A percentile compares a stretch with the other conserved stretches of the same genome.
phyloP scores from a whole-genome alignment of 805 yeast genomes.

The Ogataea trehalophila region DNA sequence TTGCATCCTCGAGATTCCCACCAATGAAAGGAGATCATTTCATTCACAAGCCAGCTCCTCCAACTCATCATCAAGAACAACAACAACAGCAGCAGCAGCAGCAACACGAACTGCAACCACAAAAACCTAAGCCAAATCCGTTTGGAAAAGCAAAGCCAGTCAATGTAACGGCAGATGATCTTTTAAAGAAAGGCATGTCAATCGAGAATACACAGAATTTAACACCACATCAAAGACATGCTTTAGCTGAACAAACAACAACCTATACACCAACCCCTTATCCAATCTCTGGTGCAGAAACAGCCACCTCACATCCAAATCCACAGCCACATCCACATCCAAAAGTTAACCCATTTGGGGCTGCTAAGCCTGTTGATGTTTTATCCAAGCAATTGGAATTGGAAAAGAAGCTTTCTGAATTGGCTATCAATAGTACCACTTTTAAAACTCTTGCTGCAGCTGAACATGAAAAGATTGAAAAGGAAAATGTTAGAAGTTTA shows the following conservation, averaged over 20 bases:
- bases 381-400: constrained; percentile 58
- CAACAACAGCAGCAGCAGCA: not conserved
- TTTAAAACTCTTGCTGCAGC: constrained; percentile 26
- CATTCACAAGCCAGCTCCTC: not conserved
- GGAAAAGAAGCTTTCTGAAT: constrained; percentile 41
- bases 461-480: constrained; percentile 14
- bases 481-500: constrained; percentile 1
- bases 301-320: constrained; percentile 18
- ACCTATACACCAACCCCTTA: too few species aligned
- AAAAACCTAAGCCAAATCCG: constrained; percentile 48
- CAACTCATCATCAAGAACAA: not conserved
- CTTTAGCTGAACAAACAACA: too few species aligned
- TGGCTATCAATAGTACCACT: constrained; percentile 44
- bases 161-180: constrained; percentile 11
- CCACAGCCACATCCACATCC: constrained; percentile 32
- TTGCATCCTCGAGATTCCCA: too few species aligned
- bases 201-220: not conserved
- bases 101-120: not conserved
- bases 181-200: constrained; percentile 7
- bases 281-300: constrained; percentile 20
- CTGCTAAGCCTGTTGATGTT: constrained; percentile 82
- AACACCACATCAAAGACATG: too few species aligned
- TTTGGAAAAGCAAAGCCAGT: constrained; percentile 81
- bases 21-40: not conserved
- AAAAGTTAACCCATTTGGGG: constrained; percentile 70